phyloP scores from a whole-genome alignment of 495 filamentous ascomycete genomes.

The Parachaetomium inaequale region DNA sequence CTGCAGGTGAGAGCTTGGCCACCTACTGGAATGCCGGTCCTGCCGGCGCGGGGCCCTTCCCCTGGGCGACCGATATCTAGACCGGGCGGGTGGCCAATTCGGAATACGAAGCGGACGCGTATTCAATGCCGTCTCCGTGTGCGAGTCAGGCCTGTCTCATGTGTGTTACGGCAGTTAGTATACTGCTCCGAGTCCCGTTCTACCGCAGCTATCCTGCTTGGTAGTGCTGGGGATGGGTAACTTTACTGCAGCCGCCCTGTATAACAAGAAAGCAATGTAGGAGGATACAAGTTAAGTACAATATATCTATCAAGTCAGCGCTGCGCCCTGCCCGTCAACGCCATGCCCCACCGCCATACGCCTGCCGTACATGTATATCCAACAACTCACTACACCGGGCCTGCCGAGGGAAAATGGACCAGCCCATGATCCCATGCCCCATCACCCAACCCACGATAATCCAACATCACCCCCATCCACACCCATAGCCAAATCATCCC shows the following conservation, averaged over 20 bases:
- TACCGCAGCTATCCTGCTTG: background rate
- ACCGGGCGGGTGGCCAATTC: background rate
- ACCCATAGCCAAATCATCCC: background rate
- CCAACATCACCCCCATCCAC: too few relatives aligned
- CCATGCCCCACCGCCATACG: background rate
- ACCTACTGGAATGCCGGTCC: background rate
- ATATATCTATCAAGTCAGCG: background rate
- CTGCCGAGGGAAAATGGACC: too few relatives aligned
- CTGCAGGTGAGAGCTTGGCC: too few relatives aligned
- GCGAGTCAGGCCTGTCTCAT: background rate
- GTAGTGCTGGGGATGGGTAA: too few relatives aligned
- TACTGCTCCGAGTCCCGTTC: background rate
- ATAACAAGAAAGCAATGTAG: too few relatives aligned
- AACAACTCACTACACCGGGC: background rate
- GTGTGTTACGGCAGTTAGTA: background rate
- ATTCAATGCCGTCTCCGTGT: too few relatives aligned
- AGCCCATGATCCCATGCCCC: too few relatives aligned
- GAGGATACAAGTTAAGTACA: background rate
- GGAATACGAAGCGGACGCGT: background rate
- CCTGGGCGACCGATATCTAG: background rate
- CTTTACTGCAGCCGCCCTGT: too few relatives aligned
- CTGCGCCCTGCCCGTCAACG: background rate
- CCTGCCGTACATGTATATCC: background rate
- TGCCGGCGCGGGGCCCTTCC: background rate
- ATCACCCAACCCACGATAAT: too few relatives aligned